A percentile compares a stretch with the other conserved stretches of the same genome.
Conservation (phyloP, 768 basidiomycete species). For the Leccinum variicolor region DNA sequence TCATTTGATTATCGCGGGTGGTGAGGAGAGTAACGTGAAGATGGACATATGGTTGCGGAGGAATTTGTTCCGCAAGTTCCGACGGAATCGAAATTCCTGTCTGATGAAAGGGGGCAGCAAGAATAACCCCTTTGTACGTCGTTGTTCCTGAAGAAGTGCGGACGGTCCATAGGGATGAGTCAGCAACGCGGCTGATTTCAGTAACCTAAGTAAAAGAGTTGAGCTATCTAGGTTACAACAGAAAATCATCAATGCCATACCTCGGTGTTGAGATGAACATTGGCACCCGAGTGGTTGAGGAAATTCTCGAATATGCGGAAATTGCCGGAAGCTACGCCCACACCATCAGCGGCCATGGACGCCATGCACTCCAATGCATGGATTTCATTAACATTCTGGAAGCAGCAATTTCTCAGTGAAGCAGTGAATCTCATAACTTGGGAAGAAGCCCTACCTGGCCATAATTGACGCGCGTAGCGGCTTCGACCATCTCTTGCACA, state of each 20-base stretch:
- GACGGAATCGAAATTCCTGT: constrained; percentile 53
- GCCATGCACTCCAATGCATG: constrained; percentile 74
- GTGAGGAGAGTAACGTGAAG: constrained; percentile 87
- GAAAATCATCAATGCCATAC: constrained; percentile 34
- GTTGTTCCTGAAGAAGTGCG: constrained; percentile 43
- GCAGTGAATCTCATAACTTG: background rate
- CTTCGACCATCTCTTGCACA: constrained; percentile 72
- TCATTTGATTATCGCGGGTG: constrained; percentile 63
- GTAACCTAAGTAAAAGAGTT: constrained; percentile 40
- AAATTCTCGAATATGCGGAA: constrained; percentile 83
- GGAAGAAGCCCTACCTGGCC: constrained; percentile 50
- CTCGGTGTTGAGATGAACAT: constrained; percentile 64
- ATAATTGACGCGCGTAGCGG: constrained; percentile 81
- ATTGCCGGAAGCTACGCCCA: constrained; percentile 74
- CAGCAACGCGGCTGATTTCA: constrained; percentile 45
- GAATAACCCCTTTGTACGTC: constrained; percentile 71
- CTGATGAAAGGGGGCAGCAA: constrained; percentile 83
- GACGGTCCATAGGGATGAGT: constrained; percentile 51
- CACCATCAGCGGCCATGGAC: constrained; percentile 70
- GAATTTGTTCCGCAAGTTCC: constrained; percentile 50
- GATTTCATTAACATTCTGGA: constrained; percentile 62
- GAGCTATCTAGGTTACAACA: background rate
- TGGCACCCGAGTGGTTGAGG: constrained; percentile 64
- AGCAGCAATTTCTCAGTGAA: background rate
- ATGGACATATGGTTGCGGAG: constrained; percentile 71